Conservation (phyloP, 208 protist species). For the Lotmaria passim region DNA sequence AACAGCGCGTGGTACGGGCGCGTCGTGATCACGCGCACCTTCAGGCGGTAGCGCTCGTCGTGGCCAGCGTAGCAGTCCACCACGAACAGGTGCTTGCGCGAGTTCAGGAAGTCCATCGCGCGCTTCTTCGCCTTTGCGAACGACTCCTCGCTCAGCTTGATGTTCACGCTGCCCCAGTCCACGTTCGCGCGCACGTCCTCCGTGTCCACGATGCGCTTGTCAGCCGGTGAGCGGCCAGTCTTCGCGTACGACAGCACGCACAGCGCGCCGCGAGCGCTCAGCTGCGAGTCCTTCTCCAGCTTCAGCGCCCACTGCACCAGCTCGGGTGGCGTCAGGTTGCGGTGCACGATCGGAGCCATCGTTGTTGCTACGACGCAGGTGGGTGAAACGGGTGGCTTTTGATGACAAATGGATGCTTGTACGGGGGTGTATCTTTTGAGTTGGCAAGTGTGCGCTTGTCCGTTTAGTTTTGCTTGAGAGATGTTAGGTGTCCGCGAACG, state of each 20-base stretch:
- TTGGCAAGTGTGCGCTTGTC: background rate
- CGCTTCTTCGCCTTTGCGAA: conserved; percentile 94
- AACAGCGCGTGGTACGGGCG: conserved; percentile 97
- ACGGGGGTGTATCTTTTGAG: background rate
- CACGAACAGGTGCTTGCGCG: conserved; percentile 92
- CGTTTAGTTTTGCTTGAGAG: background rate
- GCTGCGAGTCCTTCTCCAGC: conserved; percentile 69
- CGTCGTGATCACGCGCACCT: conserved; percentile 93
- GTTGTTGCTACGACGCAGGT: background rate
- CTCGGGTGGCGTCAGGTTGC: conserved; percentile 54
- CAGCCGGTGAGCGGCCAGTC: conserved; percentile 92
- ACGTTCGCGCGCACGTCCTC: conserved; percentile 70
- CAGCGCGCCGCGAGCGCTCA: conserved; percentile 89
- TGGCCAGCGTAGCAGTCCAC: conserved; percentile 94
- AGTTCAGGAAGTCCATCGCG: conserved; percentile 94
- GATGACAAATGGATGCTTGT: background rate
- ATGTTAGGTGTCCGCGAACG: background rate
- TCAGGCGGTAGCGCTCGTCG: conserved; percentile 92
- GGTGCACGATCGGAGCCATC: conserved; percentile 43
- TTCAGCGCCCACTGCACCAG: conserved; percentile 70
- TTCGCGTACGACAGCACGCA: conserved; percentile 87
- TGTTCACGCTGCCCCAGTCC: conserved; percentile 96
- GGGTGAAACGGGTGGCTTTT: background rate
- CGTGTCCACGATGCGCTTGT: conserved; percentile 95
- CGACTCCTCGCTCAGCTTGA: conserved; percentile 83